phyloP scores from a whole-genome alignment of 2,329 filamentous ascomycete species.

The Bisporella sp. region DNA sequence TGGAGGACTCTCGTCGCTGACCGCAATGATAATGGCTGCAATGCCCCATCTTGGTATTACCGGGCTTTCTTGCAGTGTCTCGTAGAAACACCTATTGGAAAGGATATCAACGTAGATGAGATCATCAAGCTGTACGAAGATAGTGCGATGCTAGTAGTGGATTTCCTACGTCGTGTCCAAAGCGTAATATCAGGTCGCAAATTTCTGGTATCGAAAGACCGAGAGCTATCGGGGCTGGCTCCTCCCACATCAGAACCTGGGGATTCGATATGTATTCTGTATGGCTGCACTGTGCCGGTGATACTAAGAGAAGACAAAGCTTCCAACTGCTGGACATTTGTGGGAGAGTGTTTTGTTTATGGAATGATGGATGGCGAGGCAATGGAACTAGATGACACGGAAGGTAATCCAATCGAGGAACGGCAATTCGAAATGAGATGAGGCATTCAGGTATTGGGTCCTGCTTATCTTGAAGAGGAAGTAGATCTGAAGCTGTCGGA shows the following conservation, averaged over 20 bases:
- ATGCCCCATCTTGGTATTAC: constrained; percentile 6
- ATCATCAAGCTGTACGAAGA: constrained; percentile 1
- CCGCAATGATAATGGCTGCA: constrained; percentile 3
- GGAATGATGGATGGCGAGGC: constrained; percentile 14
- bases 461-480: too few species aligned
- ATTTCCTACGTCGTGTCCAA: constrained; percentile 10
- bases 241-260: constrained; percentile 1
- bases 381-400: not conserved
- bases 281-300: constrained; percentile 12
- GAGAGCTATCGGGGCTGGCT: constrained; percentile 1
- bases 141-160: not conserved
- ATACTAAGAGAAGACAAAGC: constrained; percentile 2
- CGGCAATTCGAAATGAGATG: not conserved
- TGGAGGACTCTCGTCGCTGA: constrained; percentile 13
- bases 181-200: not conserved
- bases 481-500: too few species aligned
- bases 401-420: not conserved
- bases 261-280: constrained; percentile 8
- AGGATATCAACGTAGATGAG: constrained; percentile 7
- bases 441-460: too few species aligned
- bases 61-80: constrained; percentile 7
- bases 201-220: not conserved
- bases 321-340: not conserved
- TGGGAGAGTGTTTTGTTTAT: constrained; percentile 13
- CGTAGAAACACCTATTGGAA: not conserved